A percentile compares a stretch with the other conserved stretches of the same genome.
These are phyloP conservation scores for Globisporangium canariense DNA, from an alignment of 352 stramenopile genomes.

Conservation along the genomic window DNA sequence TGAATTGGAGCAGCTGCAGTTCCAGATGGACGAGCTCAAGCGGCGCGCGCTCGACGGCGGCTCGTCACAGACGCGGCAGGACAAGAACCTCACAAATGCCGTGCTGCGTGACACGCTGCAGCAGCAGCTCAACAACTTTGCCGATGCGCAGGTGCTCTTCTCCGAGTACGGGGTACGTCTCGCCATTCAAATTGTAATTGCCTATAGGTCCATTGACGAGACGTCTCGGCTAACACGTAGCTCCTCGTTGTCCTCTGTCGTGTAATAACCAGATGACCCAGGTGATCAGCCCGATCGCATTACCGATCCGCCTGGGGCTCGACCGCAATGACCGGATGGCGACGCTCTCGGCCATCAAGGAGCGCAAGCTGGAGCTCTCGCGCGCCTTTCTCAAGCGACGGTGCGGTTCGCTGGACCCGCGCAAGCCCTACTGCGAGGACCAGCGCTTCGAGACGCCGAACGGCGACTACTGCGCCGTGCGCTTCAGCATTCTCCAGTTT, in stretches of 20 bases:
- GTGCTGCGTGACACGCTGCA: slow-evolving; percentile 27
- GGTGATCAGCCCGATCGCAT: slow-evolving; percentile 12
- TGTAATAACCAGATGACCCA: slow-evolving; percentile 12
- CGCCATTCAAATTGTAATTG: slow-evolving; percentile 15
- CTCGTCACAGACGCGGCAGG: slow-evolving; percentile 6
- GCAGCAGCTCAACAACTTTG: slow-evolving; percentile 26
- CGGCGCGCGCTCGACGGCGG: slow-evolving; percentile 18
- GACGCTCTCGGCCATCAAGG: slow-evolving; percentile 21
- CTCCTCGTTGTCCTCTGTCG: too few relatives aligned
- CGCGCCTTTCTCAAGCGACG: slow-evolving; percentile 26
- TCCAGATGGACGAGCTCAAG: slow-evolving; percentile 35
- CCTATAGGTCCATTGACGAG: too few relatives aligned
- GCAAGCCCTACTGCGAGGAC: slow-evolving; percentile 26
- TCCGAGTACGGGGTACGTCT: slow-evolving; percentile 22
- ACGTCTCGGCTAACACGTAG: neutral
- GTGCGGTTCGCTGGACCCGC: slow-evolving; percentile 17
- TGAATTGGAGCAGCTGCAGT: slow-evolving; percentile 30
- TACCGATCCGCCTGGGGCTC: neutral
- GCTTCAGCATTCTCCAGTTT: slow-evolving; percentile 52
- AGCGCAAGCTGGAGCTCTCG: slow-evolving; percentile 23
- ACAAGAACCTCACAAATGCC: slow-evolving; percentile 15
- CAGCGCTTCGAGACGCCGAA: slow-evolving; percentile 37
- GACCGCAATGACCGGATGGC: slow-evolving; percentile 4
- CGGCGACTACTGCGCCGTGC: slow-evolving; percentile 46
- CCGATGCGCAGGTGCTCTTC: slow-evolving; percentile 27